A percentile compares a stretch with the other conserved stretches of the same genome.
phyloP scores from a whole-genome alignment of 2,329 filamentous ascomycete species.

The Blumeriella jaapii region DNA sequence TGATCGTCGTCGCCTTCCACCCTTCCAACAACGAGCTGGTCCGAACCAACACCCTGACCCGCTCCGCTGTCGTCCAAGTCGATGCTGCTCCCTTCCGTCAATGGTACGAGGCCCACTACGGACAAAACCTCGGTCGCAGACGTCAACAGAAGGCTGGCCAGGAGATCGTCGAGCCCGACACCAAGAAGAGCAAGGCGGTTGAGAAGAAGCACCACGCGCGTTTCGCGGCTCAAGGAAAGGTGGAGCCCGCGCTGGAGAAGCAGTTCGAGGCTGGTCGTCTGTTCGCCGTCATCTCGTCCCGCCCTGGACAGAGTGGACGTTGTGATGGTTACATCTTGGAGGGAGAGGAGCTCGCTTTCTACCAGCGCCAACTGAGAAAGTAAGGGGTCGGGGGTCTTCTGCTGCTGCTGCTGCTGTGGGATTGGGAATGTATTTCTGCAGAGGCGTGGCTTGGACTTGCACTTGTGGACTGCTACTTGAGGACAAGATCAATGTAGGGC shows the following conservation, averaged over 20 bases:
- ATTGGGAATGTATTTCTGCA: constrained; percentile 24
- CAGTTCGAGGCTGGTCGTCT: constrained; percentile 99
- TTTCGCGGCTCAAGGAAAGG: constrained; percentile 76
- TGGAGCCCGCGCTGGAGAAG: constrained; percentile 84
- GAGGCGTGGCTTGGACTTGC: constrained; percentile 26
- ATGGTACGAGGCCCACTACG: constrained; percentile 99
- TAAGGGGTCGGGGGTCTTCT: too few relatives aligned
- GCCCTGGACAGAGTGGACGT: constrained; percentile 94
- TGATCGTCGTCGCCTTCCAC: constrained; percentile 97
- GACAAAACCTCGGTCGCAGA: constrained; percentile 74
- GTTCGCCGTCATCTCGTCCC: constrained; percentile 83
- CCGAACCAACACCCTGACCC: constrained; percentile 99
- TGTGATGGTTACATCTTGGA: constrained; percentile 96
- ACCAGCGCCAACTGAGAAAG: constrained; percentile 99
- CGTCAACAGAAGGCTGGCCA: constrained; percentile 66
- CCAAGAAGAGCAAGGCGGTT: constrained; percentile 84
- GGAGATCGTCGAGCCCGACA: constrained; percentile 41
- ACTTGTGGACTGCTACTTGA: constrained; percentile 18
- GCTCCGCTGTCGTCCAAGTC: constrained; percentile 96
- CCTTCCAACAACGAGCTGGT: constrained; percentile 99
- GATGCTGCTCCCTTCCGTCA: constrained; percentile 98
- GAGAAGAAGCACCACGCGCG: constrained; percentile 94
- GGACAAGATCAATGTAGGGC: constrained; percentile 16
- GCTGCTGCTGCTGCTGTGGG: constrained; percentile 18
- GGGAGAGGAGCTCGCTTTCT: constrained; percentile 99